Evolutionary conservation across 306 rosid species (phyloP).

Genomic region (Senna tora): DNA sequence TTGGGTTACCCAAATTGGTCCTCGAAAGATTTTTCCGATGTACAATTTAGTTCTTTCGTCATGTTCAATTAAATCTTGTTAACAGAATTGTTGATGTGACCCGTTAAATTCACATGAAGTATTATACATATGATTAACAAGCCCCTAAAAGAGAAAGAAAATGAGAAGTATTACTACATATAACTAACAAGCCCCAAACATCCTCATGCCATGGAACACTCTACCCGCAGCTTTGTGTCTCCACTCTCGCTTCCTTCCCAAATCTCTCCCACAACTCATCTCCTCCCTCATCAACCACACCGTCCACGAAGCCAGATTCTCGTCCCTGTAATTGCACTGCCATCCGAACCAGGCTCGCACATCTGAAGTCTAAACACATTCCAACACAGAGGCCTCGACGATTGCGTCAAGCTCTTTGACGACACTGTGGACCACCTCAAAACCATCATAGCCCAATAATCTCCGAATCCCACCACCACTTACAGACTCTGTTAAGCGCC

Average conservation of each 20-base stretch:
- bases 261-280: constrained; percentile 59
- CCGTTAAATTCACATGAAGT: no score
- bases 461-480: constrained; percentile 43
- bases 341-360: constrained; percentile 42
- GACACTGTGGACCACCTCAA: constrained; percentile 53
- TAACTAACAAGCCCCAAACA: no score
- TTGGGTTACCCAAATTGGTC: no score
- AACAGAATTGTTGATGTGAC: no score
- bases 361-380: constrained; percentile 30
- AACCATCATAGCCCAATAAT: constrained; percentile 37
- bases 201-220: constrained; percentile 71
- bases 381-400: constrained; percentile 62
- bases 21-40: no score
- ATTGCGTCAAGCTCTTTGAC: constrained; percentile 73
- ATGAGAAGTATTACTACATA: no score
- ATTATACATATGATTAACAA: no score
- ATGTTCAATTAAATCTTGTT: no score
- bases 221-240: constrained; percentile 69
- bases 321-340: constrained; percentile 57
- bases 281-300: constrained; percentile 58
- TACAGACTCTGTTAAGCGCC: constrained; percentile 67
- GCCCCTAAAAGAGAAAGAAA: no score
- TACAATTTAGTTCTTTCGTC: no score
- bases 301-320: constrained; percentile 43
- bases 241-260: constrained; percentile 67